A percentile compares a stretch with the other conserved stretches of the same genome.
These are phyloP conservation scores for Umbilicus rupestris DNA, from an alignment of 164 flowering plant species.

Conservation along the genomic window DNA sequence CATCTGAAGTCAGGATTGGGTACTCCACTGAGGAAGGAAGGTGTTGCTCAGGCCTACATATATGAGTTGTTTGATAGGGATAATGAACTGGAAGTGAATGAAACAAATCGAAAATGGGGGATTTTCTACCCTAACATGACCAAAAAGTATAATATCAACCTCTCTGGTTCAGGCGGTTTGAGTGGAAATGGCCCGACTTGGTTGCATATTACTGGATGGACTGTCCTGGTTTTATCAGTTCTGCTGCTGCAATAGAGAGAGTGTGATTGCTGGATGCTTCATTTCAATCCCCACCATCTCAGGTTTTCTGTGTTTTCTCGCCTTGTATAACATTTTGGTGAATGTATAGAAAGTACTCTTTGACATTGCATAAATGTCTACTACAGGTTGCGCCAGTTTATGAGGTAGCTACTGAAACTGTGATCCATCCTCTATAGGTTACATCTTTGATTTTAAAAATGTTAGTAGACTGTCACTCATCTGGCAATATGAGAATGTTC, in stretches of 20 bases:
- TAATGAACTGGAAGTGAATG: constrained; percentile 4
- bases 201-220: constrained; percentile 1
- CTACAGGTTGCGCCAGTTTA: neutral
- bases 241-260: constrained; percentile 12
- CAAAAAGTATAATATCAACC: constrained; percentile 35
- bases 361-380: neutral
- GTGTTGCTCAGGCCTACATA: constrained; percentile 43
- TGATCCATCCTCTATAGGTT: neutral
- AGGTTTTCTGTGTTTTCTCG: neutral
- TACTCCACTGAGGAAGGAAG: constrained; percentile 67
- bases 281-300: neutral
- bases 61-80: constrained; percentile 58
- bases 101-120: constrained; percentile 39
- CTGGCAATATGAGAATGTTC: neutral
- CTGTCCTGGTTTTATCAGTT: neutral
- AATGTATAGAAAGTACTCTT: neutral
- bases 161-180: constrained; percentile 19
- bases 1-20: constrained; percentile 57
- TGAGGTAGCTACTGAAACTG: constrained; percentile 2
- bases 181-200: neutral
- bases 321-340: neutral
- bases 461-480: too few species aligned
- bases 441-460: too few species aligned
- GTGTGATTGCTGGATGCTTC: neutral
- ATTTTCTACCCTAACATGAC: constrained; percentile 47